Evolutionary conservation across 1,139 yeast species (phyloP).

Genomic region (Lodderomyces beijingensis): DNA sequence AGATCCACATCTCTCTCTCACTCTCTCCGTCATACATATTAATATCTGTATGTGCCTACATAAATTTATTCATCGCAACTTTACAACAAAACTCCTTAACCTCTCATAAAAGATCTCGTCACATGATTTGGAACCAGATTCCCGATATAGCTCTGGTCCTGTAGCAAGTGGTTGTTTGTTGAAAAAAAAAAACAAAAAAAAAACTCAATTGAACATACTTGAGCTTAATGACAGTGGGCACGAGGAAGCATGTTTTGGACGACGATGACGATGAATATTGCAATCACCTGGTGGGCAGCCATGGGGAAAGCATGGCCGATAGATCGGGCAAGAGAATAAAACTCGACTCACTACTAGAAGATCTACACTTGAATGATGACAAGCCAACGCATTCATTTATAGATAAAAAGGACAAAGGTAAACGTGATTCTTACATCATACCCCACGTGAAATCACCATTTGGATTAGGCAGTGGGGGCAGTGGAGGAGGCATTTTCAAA

Average conservation of each 20-base stretch:
- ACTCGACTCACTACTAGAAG: conserved; percentile 13
- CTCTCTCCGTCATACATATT: too few species aligned
- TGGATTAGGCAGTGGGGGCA: conserved; percentile 3
- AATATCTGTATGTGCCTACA: too few species aligned
- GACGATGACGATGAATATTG: conserved; percentile 11
- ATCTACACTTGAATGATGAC: conserved; percentile 9
- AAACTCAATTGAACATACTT: too few species aligned
- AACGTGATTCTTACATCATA: conserved; percentile 1
- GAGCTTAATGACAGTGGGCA: conserved; percentile 4
- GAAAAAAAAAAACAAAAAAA: too few species aligned
- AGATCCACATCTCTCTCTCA: too few species aligned
- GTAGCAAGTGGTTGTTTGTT: too few species aligned
- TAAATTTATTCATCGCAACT: too few species aligned
- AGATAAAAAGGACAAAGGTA: conserved; percentile 3
- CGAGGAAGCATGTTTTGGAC: conserved; percentile 8
- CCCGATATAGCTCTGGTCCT: too few species aligned
- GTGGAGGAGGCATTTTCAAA: conserved; percentile 7
- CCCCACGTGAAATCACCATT: conserved; percentile 4
- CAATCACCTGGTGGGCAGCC: conserved; percentile 10
- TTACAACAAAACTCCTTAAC: too few species aligned
- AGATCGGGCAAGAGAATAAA: conserved; percentile 13
- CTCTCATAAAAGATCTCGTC: too few species aligned
- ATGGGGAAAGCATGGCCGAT: conserved; percentile 5
- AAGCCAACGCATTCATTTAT: not conserved
- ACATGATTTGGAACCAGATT: too few species aligned